Conservation (phyloP, 2,329 filamentous ascomycete species). For the Allantophomopsis lycopodina region DNA sequence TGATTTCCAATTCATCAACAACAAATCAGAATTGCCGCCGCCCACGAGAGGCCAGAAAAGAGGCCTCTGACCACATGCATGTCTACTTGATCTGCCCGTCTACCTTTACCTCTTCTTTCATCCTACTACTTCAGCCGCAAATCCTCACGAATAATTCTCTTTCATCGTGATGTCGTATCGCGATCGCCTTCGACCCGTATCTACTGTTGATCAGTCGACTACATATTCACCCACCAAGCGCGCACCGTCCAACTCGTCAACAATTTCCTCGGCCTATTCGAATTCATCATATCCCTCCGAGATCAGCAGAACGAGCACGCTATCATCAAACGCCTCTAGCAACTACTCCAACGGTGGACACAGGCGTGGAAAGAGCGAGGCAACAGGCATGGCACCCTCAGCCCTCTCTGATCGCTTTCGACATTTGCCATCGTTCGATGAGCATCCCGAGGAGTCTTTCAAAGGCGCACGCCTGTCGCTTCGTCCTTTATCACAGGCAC, state of each 20-base stretch:
- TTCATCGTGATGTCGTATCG: conserved; percentile 37
- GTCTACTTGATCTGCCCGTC: conserved; percentile 2
- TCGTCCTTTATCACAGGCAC: conserved; percentile 57
- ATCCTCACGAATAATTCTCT: too few species aligned
- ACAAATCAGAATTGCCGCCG: too few species aligned
- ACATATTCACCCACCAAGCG: conserved; percentile 25
- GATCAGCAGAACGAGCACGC: conserved; percentile 50
- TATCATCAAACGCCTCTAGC: conserved; percentile 60
- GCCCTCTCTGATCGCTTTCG: conserved; percentile 30
- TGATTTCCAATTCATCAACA: too few species aligned
- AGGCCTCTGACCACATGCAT: not conserved
- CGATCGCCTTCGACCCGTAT: conserved; percentile 43
- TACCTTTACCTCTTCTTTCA: not conserved
- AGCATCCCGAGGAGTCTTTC: conserved; percentile 51
- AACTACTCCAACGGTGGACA: conserved; percentile 40
- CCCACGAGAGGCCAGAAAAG: not conserved
- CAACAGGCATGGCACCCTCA: conserved; percentile 37
- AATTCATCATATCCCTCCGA: conserved; percentile 32
- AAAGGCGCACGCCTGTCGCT: conserved; percentile 63
- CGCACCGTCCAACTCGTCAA: conserved; percentile 57
- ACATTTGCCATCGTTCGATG: conserved; percentile 23
- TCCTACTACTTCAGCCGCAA: not conserved
- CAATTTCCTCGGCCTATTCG: conserved; percentile 56
- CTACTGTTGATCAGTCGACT: conserved; percentile 29
- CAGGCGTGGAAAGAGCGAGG: conserved; percentile 66